Evolutionary conservation across 225 moss, liverwort and hornwort species (phyloP), one percentile per base, ranked within the genome.

Genomic region (Ulota crispa): DNA sequence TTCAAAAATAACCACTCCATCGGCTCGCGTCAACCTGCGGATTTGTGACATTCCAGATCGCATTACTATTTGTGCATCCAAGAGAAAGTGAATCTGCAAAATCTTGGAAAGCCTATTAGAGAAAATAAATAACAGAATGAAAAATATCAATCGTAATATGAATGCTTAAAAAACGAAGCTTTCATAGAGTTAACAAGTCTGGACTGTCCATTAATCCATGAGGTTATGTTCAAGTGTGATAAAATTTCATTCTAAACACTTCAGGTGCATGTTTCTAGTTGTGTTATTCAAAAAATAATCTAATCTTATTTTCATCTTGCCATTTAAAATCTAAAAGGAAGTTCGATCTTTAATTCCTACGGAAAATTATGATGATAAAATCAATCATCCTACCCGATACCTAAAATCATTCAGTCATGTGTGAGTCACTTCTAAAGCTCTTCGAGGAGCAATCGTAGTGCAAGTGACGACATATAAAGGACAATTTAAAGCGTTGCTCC

Each of bases 1-100:
- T 85, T 96, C 99, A 89, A 99, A 96, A 54, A 99, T 94, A 11
- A 96, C 87, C 41, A 91, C 99, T 75, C 94, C 99, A 79, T 99
- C 99, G 78, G 93, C 88, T 78, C 99, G 85, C 81, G 82, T 89
- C 79, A 99, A 85, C 81, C 99, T 99, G 92, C 84, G 45, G 81
- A 18, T 72, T 47, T 34, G 73, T 60, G 12, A 73, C 71, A 76
- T 37, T 60, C 8, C 80, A 61, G 4, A 62, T 47, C 73, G 26
- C 69, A 77, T 80, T 64, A 80, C 68, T 67, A 62, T 41, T 41
- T 39, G 32, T 68, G 63, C 62, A 83, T 73, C 76, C 55, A 37
- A 32, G 20, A 84, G 19, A 37, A 55, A 70, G 5, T 9, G 76
- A 80, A 32, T 59, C 47, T 65, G 50, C 20, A 71, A 47, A 41